Base-by-base conservation (phyloP, 148 eudicot species). In the Heliamphora exappendiculata region DNA sequence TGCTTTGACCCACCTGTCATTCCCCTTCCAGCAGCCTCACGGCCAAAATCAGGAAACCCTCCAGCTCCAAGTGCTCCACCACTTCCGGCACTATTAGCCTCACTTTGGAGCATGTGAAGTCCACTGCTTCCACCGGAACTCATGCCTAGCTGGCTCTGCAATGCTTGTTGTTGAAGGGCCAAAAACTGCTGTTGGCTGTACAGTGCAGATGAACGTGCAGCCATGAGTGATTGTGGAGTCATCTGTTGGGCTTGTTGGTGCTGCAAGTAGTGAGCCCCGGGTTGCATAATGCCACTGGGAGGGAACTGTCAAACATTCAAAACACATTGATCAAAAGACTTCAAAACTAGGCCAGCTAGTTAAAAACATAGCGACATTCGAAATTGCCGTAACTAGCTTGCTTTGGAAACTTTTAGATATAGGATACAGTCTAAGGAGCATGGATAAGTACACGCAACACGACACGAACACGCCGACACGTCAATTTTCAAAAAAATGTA, bases 151-250 rank as follows among this genome's bases (percentile, higher is more conserved):
- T 88, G 94, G 74, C 84, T 78, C 59, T 89, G 95, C 85, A 91
- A 28, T 16, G 87, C 81, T 76, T 87, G 91, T 50, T 87, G 91
- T 51, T 94, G 98, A n/a, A 91, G 86, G 1, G 93, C 86, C 0
- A 94, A 86, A 64, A 86, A 89, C 17, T 88, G 91, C 75, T 94
- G 98, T 78, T 92, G 91, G 73, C 83, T 84, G 82, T 94, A 94
- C n/a, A 92, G 85, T 92, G 90, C 89, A 0, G 95, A 89, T 16
- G 93, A 89, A 26, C 98, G 92, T 7, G 97, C 93, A 7, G 95
- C 95, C 98, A 94, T 92, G 33, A 94, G 76, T 1, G 95, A 88
- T 77, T 94, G 98, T 1, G 92, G 87, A 10, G 90, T 74, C 94
- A 90, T 86, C 39, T 85, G 84, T 31, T 93, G 96, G 67, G 92